Conservation (phyloP, 768 basidiomycete genomes). For the Amanita brunnescens region DNA sequence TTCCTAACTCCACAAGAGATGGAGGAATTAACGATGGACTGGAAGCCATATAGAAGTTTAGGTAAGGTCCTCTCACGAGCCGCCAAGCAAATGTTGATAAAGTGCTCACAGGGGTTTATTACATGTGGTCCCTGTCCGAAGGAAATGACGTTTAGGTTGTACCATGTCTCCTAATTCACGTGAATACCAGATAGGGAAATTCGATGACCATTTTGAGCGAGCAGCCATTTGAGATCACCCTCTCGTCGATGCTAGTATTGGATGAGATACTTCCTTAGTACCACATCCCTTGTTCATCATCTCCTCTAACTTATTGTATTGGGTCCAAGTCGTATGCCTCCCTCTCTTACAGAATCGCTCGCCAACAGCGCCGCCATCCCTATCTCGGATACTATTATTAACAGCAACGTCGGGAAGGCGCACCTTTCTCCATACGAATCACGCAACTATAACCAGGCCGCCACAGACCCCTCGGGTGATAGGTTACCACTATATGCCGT, state of each 20-base stretch:
- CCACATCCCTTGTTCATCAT: neutral
- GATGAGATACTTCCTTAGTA: neutral
- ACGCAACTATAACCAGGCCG: neutral
- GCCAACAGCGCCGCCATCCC: neutral
- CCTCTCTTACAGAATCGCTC: neutral
- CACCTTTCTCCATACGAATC: neutral
- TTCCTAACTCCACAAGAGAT: conserved; percentile 77
- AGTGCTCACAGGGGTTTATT: conserved; percentile 54
- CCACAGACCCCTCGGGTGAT: too few relatives aligned
- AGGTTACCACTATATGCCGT: too few relatives aligned
- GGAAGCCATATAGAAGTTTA: conserved; percentile 78
- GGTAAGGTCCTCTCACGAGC: conserved; percentile 33
- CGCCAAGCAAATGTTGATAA: neutral
- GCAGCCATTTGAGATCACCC: neutral
- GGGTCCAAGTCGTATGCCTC: neutral
- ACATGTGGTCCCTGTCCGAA: conserved; percentile 79
- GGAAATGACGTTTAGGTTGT: conserved; percentile 12
- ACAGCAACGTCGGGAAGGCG: neutral
- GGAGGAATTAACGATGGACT: conserved; percentile 63
- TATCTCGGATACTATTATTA: neutral
- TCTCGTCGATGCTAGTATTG: neutral
- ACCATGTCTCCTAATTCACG: neutral
- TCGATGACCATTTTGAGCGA: neutral
- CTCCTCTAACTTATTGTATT: neutral
- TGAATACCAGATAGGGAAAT: conserved; percentile 1